Percentiles rank a stretch among this genome's conserved stretches.
phyloP scores from a whole-genome alignment of 208 protist species.

The Balamuthia mandrillaris region DNA sequence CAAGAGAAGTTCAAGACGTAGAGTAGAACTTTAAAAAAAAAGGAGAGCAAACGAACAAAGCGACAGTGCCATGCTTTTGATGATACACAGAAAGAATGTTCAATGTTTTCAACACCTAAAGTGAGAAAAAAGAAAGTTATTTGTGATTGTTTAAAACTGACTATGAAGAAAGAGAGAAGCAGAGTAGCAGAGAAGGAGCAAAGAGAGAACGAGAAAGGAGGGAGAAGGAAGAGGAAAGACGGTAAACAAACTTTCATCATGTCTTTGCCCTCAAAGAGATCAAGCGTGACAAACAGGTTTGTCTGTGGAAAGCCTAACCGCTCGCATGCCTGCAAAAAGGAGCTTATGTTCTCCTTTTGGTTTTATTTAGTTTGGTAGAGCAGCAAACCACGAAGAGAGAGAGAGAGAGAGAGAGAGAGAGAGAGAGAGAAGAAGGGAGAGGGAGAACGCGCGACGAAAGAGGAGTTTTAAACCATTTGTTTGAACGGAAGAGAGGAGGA shows the following conservation, averaged over 20 bases:
- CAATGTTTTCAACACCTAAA: neutral
- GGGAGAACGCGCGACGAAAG: neutral
- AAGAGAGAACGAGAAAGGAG: neutral
- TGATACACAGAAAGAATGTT: neutral
- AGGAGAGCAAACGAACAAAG: no score
- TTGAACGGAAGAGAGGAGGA: neutral
- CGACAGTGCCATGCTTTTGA: neutral
- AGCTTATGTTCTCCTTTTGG: slow-evolving; percentile 3
- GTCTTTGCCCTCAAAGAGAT: slow-evolving; percentile 11
- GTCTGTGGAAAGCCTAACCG: neutral
- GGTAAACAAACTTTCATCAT: neutral
- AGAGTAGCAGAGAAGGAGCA: neutral
- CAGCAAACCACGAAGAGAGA: no score
- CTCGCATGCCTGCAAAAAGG: neutral
- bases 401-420: neutral
- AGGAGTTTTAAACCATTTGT: slow-evolving; percentile 6
- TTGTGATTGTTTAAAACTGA: no score
- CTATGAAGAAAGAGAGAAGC: no score
- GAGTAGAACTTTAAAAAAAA: no score
- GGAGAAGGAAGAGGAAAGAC: no score
- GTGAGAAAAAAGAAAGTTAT: no score
- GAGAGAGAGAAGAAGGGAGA: neutral
- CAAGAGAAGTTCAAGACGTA: no score
- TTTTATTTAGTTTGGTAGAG: no score
- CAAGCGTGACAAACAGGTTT: neutral